Evolutionary conservation across 2,329 filamentous ascomycete species (phyloP).

Genomic region (Hyphodiscus sp.): DNA sequence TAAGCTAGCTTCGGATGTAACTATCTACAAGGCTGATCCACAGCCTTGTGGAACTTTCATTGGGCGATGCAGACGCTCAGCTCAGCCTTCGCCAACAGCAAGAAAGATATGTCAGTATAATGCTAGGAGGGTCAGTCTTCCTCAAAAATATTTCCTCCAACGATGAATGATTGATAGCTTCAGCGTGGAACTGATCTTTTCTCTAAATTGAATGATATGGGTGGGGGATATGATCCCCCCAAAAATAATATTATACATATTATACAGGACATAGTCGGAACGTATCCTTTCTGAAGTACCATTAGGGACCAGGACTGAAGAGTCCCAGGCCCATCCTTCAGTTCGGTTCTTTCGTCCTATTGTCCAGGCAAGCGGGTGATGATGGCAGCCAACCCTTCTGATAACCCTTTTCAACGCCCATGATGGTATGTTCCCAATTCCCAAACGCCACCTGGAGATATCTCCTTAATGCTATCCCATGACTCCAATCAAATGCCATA

Average conservation of each 20-base stretch:
- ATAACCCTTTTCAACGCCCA: background rate
- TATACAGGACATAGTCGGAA: background rate
- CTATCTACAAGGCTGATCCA: background rate
- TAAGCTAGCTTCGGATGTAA: background rate
- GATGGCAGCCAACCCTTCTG: background rate
- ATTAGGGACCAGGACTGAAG: background rate
- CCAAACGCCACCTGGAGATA: background rate
- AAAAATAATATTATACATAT: background rate
- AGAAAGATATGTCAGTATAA: too few relatives aligned
- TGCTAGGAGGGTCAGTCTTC: too few relatives aligned
- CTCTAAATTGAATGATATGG: too few relatives aligned
- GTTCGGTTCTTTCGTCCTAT: background rate
- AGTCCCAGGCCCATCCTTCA: background rate
- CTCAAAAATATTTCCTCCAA: too few relatives aligned
- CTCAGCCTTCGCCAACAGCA: too few relatives aligned
- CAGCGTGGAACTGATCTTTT: too few relatives aligned
- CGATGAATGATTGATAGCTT: too few relatives aligned
- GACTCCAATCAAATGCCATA: background rate
- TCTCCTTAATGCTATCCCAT: too few relatives aligned
- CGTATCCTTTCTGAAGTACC: background rate
- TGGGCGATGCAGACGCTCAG: too few relatives aligned
- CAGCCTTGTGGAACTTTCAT: background rate
- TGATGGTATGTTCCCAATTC: background rate
- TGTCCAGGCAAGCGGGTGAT: background rate
- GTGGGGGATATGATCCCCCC: background rate